Evolutionary conservation across 1,139 yeast species (phyloP), one percentile per base, ranked within the genome.

Genomic region (Geotrichum australiense): DNA sequence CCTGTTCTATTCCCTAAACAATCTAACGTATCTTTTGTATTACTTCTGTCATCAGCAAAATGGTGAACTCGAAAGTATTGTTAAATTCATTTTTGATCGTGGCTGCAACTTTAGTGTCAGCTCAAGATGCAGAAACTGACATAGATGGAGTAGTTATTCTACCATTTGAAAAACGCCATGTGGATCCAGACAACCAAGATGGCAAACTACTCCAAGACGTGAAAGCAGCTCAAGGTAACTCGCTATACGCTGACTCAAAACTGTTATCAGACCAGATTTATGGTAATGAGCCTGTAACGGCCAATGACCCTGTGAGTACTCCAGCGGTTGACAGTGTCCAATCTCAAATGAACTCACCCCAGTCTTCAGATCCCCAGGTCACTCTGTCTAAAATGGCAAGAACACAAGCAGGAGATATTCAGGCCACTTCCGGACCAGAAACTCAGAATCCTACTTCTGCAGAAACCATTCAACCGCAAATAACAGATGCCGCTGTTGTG

Each of bases 141-240:
- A n/a, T n/a, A n/a, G 35, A 31, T 10, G 35, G 35, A 4, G 19
- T 31, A 10, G 35, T 31, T 7, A 20, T 31, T 5, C 10, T 31
- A n/a, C 14, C 23, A 6, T 11, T 31, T 5, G 24, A 31, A 20
- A 31, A 31, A n/a, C 23, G 35, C 6, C 24, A 31, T 31, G 35
- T 31, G 6, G 35, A 31, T 16, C 25, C n/a, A 31, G 24, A 20
- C 15, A 26, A 6, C 11, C 7, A 7, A 26, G 29, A 6, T 15
- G 12, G 12, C 5, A 26, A n/a, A n/a, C n/a, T n/a, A n/a, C n/a
- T n/a, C n/a, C n/a, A n/a, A n/a, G n/a, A n/a, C n/a, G n/a, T n/a
- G n/a, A n/a, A n/a, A n/a, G n/a, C n/a, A n/a, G n/a, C n/a, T n/a
- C n/a, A n/a, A n/a, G n/a, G n/a, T n/a, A n/a, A n/a, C n/a, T 26